Conservation (phyloP, 495 filamentous ascomycete species). For the Talaromyces stipitatus region DNA sequence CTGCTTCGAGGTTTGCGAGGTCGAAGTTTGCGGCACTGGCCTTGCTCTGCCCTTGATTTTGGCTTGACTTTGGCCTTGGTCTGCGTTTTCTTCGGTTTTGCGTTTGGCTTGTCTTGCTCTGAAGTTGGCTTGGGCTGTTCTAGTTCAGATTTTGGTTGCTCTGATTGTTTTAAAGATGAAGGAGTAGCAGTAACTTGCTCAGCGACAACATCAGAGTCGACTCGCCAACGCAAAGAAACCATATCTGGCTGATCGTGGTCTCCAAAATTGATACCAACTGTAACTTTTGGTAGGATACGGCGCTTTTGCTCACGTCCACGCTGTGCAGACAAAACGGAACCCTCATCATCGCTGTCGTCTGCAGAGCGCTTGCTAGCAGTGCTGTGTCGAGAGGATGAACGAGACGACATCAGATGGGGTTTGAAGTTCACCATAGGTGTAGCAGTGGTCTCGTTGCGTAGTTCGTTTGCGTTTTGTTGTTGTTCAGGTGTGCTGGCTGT, state of each 20-base stretch:
- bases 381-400: slow-evolving; percentile 38
- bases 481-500: slow-evolving; percentile 8
- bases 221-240: slow-evolving; percentile 36
- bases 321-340: slow-evolving; percentile 20
- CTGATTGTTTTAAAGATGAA: neutral
- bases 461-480: slow-evolving; percentile 6
- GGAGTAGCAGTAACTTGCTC: slow-evolving; percentile 7
- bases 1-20: neutral
- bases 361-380: slow-evolving; percentile 43
- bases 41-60: neutral
- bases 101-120: neutral
- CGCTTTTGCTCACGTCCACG: slow-evolving; percentile 26
- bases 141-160: too few relatives aligned
- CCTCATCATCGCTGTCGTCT: slow-evolving; percentile 35
- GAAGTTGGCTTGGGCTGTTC: too few relatives aligned
- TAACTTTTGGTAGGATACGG: slow-evolving; percentile 35
- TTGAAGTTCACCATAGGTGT: slow-evolving; percentile 25
- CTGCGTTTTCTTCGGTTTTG: neutral
- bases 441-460: neutral
- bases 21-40: neutral
- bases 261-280: slow-evolving; percentile 38
- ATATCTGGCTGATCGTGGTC: slow-evolving; percentile 36
- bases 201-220: slow-evolving; percentile 19
- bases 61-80: neutral
- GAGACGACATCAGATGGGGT: slow-evolving; percentile 27